phyloP scores from a whole-genome alignment of 257 asterid species.

The Verbascum thapsus region DNA sequence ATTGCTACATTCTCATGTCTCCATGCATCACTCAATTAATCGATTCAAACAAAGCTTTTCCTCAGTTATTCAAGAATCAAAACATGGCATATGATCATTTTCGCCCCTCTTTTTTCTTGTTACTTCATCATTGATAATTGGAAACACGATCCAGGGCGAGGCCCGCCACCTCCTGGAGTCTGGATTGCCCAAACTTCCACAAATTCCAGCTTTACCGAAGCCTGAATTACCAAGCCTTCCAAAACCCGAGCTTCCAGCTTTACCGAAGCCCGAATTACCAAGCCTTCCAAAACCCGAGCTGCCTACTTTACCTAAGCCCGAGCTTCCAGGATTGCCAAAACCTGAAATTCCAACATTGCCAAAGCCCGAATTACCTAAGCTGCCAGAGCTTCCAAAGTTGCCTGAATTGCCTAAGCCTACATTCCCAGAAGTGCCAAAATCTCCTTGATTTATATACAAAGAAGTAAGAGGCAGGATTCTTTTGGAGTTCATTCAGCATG shows the following conservation, averaged over 20 bases:
- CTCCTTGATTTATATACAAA: too few relatives aligned
- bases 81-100: slow-evolving; percentile 2
- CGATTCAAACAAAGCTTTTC: slow-evolving; percentile 1
- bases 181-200: background rate
- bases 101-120: slow-evolving; percentile 3
- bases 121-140: background rate
- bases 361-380: slow-evolving; percentile 23
- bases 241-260: too few relatives aligned
- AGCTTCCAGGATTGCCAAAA: slow-evolving; percentile 3
- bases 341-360: slow-evolving; percentile 28
- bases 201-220: too few relatives aligned
- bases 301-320: background rate
- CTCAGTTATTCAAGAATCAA: too few relatives aligned
- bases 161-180: slow-evolving; percentile 28
- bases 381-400: slow-evolving; percentile 1
- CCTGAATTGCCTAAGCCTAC: slow-evolving; percentile 23
- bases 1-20: too few relatives aligned
- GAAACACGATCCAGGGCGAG: background rate
- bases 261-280: too few relatives aligned
- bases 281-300: too few relatives aligned
- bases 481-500: too few relatives aligned
- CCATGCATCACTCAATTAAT: slow-evolving; percentile 18
- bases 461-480: too few relatives aligned
- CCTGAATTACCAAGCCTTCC: too few relatives aligned
- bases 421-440: too few relatives aligned